Conservation (phyloP, 2,329 filamentous ascomycete genomes). For the Alternaria arborescens region DNA sequence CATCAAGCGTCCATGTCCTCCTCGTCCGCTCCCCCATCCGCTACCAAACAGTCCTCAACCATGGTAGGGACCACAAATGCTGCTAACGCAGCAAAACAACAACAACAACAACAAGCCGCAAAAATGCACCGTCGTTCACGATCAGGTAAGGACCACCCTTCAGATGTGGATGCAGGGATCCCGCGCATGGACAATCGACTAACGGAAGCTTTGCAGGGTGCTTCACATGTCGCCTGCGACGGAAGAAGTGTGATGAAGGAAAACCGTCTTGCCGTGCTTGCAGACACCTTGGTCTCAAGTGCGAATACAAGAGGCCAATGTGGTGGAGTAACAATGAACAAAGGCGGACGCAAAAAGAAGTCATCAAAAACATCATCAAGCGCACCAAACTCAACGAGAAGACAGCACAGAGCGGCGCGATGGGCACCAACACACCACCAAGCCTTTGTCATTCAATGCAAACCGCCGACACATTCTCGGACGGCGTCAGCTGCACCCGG, state of each 20-base stretch:
- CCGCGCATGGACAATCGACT: slow-evolving; percentile 46
- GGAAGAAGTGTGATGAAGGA: slow-evolving; percentile 75
- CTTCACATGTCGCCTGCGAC: slow-evolving; percentile 72
- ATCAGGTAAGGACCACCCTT: slow-evolving; percentile 74
- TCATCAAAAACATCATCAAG: slow-evolving; percentile 98
- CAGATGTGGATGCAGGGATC: slow-evolving; percentile 48
- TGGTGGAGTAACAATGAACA: slow-evolving; percentile 98
- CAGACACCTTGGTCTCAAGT: slow-evolving; percentile 78
- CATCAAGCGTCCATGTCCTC: slow-evolving; percentile 59
- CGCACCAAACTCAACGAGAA: slow-evolving; percentile 94
- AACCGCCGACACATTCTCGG: slow-evolving; percentile 81
- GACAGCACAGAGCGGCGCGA: slow-evolving; percentile 63
- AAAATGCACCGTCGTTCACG: slow-evolving; percentile 95
- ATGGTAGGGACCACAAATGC: slow-evolving; percentile 60
- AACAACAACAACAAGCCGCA: slow-evolving; percentile 49
- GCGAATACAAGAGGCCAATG: slow-evolving; percentile 94
- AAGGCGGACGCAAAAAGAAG: slow-evolving; percentile 85
- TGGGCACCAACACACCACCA: slow-evolving; percentile 72
- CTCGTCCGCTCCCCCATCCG: slow-evolving; percentile 52
- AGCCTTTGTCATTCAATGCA: slow-evolving; percentile 82
- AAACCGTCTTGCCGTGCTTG: slow-evolving; percentile 71
- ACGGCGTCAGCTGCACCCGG: slow-evolving; percentile 72
- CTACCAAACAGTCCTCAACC: slow-evolving; percentile 55
- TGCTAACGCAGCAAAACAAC: slow-evolving; percentile 60
- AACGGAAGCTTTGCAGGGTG: slow-evolving; percentile 62